Conservation (phyloP, 768 basidiomycete species). For the Harrya chromipes region DNA sequence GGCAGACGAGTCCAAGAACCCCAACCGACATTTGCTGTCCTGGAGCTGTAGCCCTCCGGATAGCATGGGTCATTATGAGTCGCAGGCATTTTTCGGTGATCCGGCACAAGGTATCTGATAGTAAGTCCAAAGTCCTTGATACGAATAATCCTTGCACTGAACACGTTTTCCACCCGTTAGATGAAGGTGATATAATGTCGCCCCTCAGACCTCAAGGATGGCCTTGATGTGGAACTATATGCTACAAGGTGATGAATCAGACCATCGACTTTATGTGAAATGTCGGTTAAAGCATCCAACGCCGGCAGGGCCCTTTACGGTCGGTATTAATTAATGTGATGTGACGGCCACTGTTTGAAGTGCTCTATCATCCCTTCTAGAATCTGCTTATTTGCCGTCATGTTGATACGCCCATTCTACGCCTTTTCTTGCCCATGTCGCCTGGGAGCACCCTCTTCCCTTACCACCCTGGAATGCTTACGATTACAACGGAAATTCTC, state of each 20-base stretch:
- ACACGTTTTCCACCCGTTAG: conserved; percentile 7
- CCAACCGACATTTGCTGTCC: no score
- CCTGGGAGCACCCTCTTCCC: conserved; percentile 14
- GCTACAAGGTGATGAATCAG: not conserved
- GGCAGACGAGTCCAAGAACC: no score
- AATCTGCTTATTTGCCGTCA: conserved; percentile 20
- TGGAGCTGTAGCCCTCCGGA: no score
- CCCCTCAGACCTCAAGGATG: not conserved
- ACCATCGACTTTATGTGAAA: conserved; percentile 19
- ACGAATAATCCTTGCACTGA: not conserved
- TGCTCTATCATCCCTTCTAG: conserved; percentile 19
- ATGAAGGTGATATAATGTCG: conserved; percentile 14
- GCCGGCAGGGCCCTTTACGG: conserved; percentile 23
- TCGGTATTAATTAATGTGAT: conserved; percentile 16
- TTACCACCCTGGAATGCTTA: conserved; percentile 13
- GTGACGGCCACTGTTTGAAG: conserved; percentile 7
- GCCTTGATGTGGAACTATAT: not conserved
- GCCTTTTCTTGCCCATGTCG: not conserved
- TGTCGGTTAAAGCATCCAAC: conserved; percentile 22
- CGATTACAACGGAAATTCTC: conserved; percentile 27
- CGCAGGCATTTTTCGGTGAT: no score
- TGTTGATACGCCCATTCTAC: conserved; percentile 9
- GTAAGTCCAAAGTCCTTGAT: no score
- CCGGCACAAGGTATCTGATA: no score
- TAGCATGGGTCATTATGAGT: no score